Evolutionary conservation across 2,329 filamentous ascomycete genomes (phyloP), one percentile per base, ranked within the genome.

Genomic region (Scedosporium boydii): DNA sequence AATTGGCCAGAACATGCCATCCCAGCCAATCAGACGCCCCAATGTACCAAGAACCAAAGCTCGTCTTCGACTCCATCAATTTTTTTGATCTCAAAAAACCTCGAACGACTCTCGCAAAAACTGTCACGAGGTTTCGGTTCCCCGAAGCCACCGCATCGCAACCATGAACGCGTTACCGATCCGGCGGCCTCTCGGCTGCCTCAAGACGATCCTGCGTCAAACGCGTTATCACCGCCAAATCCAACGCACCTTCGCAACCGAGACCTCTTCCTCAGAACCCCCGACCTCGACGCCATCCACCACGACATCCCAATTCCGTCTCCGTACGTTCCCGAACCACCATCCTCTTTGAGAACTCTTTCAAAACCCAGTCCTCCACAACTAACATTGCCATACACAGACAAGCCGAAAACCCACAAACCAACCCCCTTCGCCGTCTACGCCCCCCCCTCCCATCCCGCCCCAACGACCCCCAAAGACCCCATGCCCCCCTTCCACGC

Each of bases 141-240:
- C 34, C 34, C 14, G 14, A 10, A 27, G 38, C 44, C 42, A 18
- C 21, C 21, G 42, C 23, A 55, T 64, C 64, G 62, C 64, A 69
- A 76, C 70, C 66, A 84, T 81, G 79, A 91, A 90, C 81, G 80
- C 83, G 67, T 79, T 83, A 67, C 75, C 82, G 64, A 70, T 81
- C 70, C 76, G 83, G 76, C 86, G 88, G 83, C 88, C 89, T 65
- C 75, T 90, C 71, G 84, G 85, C 80, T 87, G 85, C 75, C 84
- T 90, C 72, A 90, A 89, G 75, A 78, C 83, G 34, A 76, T 84
- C 44, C 71, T 91, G 68, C 80, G 87, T 66, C 80, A 83, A 70
- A 75, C 81, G 57, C 78, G 84, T 65, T 80, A 80, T 65, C 81
- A 83, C 63, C 76, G 71, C 56, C 56, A 59, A 21, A 16, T 66